Evolutionary conservation across 805 yeast species (phyloP), one percentile per base, ranked within the genome.

Genomic region (Vanderwaltozyma polyspora): DNA sequence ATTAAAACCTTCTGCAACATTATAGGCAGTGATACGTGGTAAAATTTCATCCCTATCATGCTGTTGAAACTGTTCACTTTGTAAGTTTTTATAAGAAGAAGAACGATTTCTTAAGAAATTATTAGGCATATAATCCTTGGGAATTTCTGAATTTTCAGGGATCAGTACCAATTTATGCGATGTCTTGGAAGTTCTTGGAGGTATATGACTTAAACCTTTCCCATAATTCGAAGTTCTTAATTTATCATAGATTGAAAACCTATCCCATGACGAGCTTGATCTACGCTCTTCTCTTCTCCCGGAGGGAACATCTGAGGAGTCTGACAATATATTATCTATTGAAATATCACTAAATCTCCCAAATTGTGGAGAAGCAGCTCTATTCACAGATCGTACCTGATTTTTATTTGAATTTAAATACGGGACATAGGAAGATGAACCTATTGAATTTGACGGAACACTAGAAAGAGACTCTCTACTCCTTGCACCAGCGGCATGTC

Each of bases 1-100:
- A 47, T 82, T 69, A 49, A 85, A 78, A 22, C 80, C 83, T 38
- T 85, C 96, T 13, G 95, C 78, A 5, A 87, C 79, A 44, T 85
- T 72, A 58, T 89, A 89, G 1, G 97, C 96, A 0, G 97, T 87
- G 36, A 87, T 86, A 42, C 98, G 60, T 27, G 93, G 76, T 43
- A 79, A 69, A 40, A 76, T 80, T n/a, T 14, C 8, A 19, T 18
- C 24, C 10, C 7, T 8, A 5, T 28, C 13, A 12, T 14, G 15
- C 19, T 8, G 16, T 19, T 13, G 25, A 12, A 14, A 15, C 13
- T 19, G 10, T 19, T 18, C 28, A 22, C 5, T 8, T 18, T 13
- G 13, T 23, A 17, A 16, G 9, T 16, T 14, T 10, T 28, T n/a
- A 28, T 23, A 17, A 4, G 32, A 24, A 6, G 26, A 10, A 16